Base-by-base conservation (phyloP, 2,329 filamentous ascomycete species). In the Aspergillus carbonarius region DNA sequence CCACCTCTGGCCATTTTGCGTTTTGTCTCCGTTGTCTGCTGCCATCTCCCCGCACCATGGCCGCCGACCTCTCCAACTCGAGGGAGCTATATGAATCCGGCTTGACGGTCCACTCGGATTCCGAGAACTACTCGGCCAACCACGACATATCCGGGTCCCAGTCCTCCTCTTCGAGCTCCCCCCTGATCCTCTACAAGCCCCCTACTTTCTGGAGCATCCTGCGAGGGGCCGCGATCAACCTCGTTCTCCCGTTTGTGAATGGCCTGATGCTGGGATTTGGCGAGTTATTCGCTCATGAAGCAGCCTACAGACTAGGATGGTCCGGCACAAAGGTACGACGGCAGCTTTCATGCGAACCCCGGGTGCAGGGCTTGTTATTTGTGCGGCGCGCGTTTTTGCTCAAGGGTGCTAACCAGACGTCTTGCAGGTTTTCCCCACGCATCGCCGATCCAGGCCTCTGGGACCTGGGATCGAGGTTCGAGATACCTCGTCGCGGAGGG, bases 221-320 rank as follows among this genome's bases (percentile, higher is more conserved):
- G 55, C 87, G 93, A 56, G 92, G 95, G 37, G 91, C 92, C 15
- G 92, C 93, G 5, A 99, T 99, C 78, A 99, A 99, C 74, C 81
- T 99, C n/a, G 70, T 99, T 1, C 79, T 99, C 18, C 95, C 95
- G 0, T 99, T 99, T 70, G 86, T 99, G 71, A 99, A 99, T 78
- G 95, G 95, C 48, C 85, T 99, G 82, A 99, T 99, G 95, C 79
- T 99, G 70, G 95, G 95, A 2, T 97, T 99, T 71, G 95, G 95
- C 66, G 95, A 99, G 79, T 79, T 99, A 53, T 93, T 99, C 76
- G 95, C 95, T 55, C 95, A 99, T 72, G 95, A 99, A 79, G 89
- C 91, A 52, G 95, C 95, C 1, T 99, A 93, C 72, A 83, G 93
- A 70, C 80, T 98, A 67, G 95, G 95, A 60, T 99, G 95, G 95